Evolutionary conservation across 257 asterid species (phyloP).

Genomic region (Solanum rostratum): DNA sequence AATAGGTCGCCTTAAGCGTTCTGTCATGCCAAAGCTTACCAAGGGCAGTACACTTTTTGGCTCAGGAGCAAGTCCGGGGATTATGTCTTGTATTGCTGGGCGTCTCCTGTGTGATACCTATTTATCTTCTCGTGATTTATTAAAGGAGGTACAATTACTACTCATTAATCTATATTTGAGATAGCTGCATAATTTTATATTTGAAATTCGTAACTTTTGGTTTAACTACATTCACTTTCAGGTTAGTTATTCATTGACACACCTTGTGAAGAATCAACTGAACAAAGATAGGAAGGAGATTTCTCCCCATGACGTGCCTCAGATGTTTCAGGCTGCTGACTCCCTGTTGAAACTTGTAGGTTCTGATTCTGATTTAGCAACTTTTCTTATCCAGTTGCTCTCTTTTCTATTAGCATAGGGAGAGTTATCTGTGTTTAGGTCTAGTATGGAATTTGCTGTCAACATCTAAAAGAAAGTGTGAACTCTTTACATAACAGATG

Average conservation of each 20-base stretch:
- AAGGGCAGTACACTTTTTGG: slow-evolving; percentile 71
- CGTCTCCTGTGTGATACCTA: slow-evolving; percentile 93
- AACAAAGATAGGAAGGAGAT: slow-evolving; percentile 76
- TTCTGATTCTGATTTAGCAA: not conserved
- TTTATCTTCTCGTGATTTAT: slow-evolving; percentile 76
- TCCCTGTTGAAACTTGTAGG: slow-evolving; percentile 82
- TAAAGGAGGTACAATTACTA: slow-evolving; percentile 61
- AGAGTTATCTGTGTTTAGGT: not conserved
- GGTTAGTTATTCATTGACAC: slow-evolving; percentile 95
- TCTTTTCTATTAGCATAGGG: not conserved
- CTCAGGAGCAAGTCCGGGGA: slow-evolving; percentile 90
- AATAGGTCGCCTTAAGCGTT: slow-evolving; percentile 91
- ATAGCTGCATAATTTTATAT: not conserved
- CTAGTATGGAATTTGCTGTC: not conserved
- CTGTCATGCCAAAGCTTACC: slow-evolving; percentile 79
- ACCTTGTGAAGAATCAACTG: slow-evolving; percentile 77
- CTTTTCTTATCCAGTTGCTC: not conserved
- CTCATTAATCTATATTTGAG: slow-evolving; percentile 2
- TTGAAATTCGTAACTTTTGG: slow-evolving; percentile 7
- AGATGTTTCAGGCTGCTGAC: slow-evolving; percentile 66
- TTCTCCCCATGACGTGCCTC: slow-evolving; percentile 70
- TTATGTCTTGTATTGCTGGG: slow-evolving; percentile 88
- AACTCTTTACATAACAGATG: not conserved
- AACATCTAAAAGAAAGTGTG: not conserved
- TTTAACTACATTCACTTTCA: slow-evolving; percentile 20